Percentiles rank a stretch among this genome's conserved stretches.
phyloP scores from a whole-genome alignment of 2,329 filamentous ascomycete genomes.

The Colletotrichum coccodes region DNA sequence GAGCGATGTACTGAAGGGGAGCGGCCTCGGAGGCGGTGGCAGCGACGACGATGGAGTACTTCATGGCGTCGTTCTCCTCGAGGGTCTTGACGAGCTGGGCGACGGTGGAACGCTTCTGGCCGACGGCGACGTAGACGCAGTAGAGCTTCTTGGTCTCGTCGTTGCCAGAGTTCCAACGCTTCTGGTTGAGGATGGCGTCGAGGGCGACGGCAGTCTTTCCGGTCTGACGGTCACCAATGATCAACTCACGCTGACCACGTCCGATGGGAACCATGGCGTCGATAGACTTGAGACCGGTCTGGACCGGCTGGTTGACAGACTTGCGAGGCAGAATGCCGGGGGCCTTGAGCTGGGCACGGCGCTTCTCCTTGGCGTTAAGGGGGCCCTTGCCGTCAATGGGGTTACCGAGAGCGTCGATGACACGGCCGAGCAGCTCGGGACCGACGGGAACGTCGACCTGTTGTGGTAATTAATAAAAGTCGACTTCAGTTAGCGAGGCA shows the following conservation, averaged over 20 bases:
- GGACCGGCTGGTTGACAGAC: conserved; percentile 98
- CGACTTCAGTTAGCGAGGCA: background rate
- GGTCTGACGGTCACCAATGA: conserved; percentile 99
- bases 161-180: conserved; percentile 89
- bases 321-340: conserved; percentile 96
- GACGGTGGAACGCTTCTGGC: conserved; percentile 99
- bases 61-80: conserved; percentile 99
- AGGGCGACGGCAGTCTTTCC: conserved; percentile 99
- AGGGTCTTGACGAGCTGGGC: conserved; percentile 99
- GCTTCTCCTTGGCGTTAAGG: conserved; percentile 88
- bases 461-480: conserved; percentile 36
- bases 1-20: conserved; percentile 92
- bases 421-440: conserved; percentile 92
- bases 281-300: conserved; percentile 99
- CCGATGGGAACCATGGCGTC: conserved; percentile 99
- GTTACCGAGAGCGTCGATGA: conserved; percentile 98
- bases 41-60: conserved; percentile 93
- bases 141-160: conserved; percentile 99
- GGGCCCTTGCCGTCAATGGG: conserved; percentile 99
- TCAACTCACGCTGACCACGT: conserved; percentile 99
- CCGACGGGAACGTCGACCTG: conserved; percentile 98
- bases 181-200: conserved; percentile 99
- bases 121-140: conserved; percentile 98
- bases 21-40: conserved; percentile 98
- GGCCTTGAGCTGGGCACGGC: conserved; percentile 98